Conservation (phyloP, 495 filamentous ascomycete species). For the Usnea hakonensis region DNA sequence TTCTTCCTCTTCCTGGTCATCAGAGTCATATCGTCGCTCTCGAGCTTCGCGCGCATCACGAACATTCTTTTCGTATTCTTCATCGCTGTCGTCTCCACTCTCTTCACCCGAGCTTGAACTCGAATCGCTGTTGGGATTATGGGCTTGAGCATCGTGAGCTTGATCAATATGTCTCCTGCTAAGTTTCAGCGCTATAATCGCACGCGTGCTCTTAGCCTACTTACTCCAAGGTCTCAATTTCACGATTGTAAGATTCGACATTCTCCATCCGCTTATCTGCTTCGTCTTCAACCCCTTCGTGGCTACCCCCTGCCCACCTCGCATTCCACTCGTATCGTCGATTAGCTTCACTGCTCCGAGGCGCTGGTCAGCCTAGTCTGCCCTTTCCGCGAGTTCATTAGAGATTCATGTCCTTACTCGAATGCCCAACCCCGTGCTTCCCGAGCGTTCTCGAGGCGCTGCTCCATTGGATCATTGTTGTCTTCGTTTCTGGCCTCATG, state of each 20-base stretch:
- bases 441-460: background rate
- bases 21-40: too few relatives aligned
- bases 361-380: background rate
- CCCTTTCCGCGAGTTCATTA: background rate
- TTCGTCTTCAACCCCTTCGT: background rate
- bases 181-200: too few relatives aligned
- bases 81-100: too few relatives aligned
- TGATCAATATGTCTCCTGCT: too few relatives aligned
- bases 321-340: conserved; percentile 8
- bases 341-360: background rate
- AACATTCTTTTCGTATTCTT: too few relatives aligned
- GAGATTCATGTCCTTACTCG: background rate
- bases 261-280: conserved; percentile 2
- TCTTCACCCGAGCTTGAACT: too few relatives aligned
- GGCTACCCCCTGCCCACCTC: background rate
- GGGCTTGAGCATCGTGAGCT: too few relatives aligned
- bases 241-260: conserved; percentile 8
- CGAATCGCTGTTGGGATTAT: too few relatives aligned
- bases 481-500: background rate
- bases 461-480: background rate
- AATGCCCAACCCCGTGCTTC: conserved; percentile 5
- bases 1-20: too few relatives aligned
- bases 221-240: background rate
- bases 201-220: background rate
- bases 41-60: too few relatives aligned